phyloP scores from a whole-genome alignment of 2,329 filamentous ascomycete species.

The Paecilomyces fulvus region DNA sequence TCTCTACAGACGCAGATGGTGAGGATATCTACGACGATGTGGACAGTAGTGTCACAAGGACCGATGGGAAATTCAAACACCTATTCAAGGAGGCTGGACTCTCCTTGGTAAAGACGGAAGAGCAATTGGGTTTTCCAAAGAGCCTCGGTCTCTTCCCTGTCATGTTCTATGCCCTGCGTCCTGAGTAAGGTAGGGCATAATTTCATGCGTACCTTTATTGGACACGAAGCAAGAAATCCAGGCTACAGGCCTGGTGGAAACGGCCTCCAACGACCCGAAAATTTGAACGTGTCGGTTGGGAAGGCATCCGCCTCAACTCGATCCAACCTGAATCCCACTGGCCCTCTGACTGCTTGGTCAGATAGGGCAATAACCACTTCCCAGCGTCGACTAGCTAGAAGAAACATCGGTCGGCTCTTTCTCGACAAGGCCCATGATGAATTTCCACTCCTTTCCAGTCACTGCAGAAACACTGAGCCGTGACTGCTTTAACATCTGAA shows the following conservation, averaged over 20 bases:
- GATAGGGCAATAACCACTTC: not conserved
- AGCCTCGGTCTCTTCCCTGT: conserved; percentile 59
- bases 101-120: conserved; percentile 58
- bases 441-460: conserved; percentile 39
- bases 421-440: conserved; percentile 36
- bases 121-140: conserved; percentile 64
- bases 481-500: conserved; percentile 78
- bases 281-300: not conserved
- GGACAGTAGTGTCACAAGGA: conserved; percentile 72
- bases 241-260: not conserved
- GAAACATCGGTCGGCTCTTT: conserved; percentile 17
- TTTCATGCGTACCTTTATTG: not conserved
- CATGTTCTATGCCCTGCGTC: conserved; percentile 66
- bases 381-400: not conserved
- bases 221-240: not conserved
- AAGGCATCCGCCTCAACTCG: not conserved
- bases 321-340: not conserved
- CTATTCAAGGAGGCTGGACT: conserved; percentile 65
- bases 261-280: not conserved
- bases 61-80: conserved; percentile 60
- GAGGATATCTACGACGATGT: conserved; percentile 64
- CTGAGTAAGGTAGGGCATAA: conserved; percentile 15
- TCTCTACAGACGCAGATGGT: conserved; percentile 45
- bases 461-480: conserved; percentile 64
- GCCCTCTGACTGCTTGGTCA: not conserved